phyloP scores from a whole-genome alignment of 495 filamentous ascomycete genomes.

The Bathelium albidoporum region DNA sequence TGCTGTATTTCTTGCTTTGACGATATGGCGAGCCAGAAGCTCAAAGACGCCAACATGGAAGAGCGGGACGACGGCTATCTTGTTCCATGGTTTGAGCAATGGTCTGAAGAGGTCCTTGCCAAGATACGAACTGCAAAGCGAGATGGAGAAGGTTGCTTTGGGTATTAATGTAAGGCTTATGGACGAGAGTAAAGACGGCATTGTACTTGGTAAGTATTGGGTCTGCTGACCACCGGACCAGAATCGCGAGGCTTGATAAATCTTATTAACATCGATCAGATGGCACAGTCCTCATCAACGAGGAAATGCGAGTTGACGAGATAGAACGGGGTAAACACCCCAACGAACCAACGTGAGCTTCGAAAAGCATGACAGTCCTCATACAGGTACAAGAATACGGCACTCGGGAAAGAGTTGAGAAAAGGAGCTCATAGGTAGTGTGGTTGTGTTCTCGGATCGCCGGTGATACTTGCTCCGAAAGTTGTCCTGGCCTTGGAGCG shows the following conservation, averaged over 20 bases:
- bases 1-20: neutral
- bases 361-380: too few species aligned
- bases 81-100: neutral
- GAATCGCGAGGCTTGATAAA: neutral
- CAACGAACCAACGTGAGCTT: too few species aligned
- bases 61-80: neutral
- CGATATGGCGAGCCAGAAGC: neutral
- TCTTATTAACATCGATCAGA: neutral
- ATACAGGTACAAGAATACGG: too few species aligned
- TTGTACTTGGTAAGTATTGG: neutral
- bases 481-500: too few species aligned
- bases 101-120: neutral
- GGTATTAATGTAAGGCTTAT: neutral
- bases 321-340: too few species aligned
- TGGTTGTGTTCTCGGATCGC: too few species aligned
- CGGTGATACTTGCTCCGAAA: too few species aligned
- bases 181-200: neutral
- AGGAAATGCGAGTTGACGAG: neutral
- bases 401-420: too few species aligned
- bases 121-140: neutral
- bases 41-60: neutral
- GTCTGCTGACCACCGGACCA: neutral
- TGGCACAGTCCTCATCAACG: neutral
- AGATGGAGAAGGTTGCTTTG: neutral
- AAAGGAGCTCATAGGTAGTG: too few species aligned